phyloP scores from a whole-genome alignment of 257 asterid species.

The Mentha longifolia region DNA sequence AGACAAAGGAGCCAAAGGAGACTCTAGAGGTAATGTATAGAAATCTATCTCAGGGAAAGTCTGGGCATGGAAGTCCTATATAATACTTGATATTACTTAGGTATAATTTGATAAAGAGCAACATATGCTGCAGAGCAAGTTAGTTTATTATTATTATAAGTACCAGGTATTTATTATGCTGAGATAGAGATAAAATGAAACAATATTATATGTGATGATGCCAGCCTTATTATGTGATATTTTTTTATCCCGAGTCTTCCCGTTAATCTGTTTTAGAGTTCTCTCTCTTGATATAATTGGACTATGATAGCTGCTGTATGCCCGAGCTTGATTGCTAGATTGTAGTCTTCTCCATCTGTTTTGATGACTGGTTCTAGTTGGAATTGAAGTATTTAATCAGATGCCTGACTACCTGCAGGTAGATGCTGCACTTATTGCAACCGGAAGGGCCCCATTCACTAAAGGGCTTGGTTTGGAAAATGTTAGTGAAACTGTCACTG shows the following conservation, averaged over 20 bases:
- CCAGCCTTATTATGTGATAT: slow-evolving; percentile 6
- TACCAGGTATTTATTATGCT: slow-evolving; percentile 4
- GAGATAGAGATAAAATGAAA: slow-evolving; percentile 25
- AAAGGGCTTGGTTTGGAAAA: slow-evolving; percentile 96
- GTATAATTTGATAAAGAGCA: too few species aligned
- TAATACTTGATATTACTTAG: slow-evolving; percentile 24
- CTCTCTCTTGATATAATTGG: slow-evolving; percentile 24
- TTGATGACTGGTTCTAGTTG: slow-evolving; percentile 19
- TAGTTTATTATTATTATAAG: slow-evolving; percentile 18
- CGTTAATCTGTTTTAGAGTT: slow-evolving; percentile 16
- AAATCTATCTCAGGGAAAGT: slow-evolving; percentile 24
- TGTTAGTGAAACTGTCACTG: slow-evolving; percentile 50
- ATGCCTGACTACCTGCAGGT: slow-evolving; percentile 61
- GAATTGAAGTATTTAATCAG: slow-evolving; percentile 19
- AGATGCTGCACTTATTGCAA: slow-evolving; percentile 98
- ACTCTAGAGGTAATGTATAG: slow-evolving; percentile 68
- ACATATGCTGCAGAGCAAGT: not conserved
- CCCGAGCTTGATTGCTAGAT: slow-evolving; percentile 21
- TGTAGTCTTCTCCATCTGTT: slow-evolving; percentile 24
- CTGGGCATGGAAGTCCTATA: slow-evolving; percentile 28
- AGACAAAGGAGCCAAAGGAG: slow-evolving; percentile 91
- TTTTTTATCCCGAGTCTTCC: not conserved
- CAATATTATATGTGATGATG: slow-evolving; percentile 11
- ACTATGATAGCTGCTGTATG: slow-evolving; percentile 9
- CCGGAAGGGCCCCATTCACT: slow-evolving; percentile 98